Evolutionary conservation across 176 grass and related monocot species (phyloP).

Genomic region (Canna indica): DNA sequence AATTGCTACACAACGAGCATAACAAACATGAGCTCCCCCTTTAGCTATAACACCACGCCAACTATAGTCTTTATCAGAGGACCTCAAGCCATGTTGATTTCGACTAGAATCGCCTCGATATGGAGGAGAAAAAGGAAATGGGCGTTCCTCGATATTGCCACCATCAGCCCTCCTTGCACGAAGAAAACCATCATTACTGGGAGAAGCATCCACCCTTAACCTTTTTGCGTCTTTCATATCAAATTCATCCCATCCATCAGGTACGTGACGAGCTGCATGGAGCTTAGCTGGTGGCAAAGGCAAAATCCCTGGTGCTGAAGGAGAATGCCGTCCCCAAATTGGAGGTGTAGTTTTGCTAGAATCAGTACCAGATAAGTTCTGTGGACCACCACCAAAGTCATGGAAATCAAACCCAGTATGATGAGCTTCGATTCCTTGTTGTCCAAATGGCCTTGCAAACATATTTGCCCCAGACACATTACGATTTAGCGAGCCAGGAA

Average conservation of each 20-base stretch:
- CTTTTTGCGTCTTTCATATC: constrained; percentile 31
- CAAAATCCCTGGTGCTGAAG: constrained; percentile 44
- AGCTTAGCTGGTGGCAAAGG: constrained; percentile 24
- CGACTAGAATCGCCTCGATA: constrained; percentile 30
- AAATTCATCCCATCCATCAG: constrained; percentile 27
- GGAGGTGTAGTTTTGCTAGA: constrained; percentile 7
- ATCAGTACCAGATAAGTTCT: constrained; percentile 3
- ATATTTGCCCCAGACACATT: constrained; percentile 15
- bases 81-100: constrained; percentile 30
- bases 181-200: constrained; percentile 20
- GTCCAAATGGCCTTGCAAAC: constrained; percentile 13
- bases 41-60: constrained; percentile 80
- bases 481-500: constrained; percentile 9
- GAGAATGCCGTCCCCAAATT: constrained; percentile 3
- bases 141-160: constrained; percentile 8
- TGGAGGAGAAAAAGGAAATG: constrained; percentile 22
- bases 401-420: constrained; percentile 29
- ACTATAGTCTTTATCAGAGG: constrained; percentile 38
- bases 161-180: constrained; percentile 26
- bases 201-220: constrained; percentile 23
- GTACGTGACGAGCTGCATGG: constrained; percentile 14
- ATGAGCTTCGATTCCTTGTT: constrained; percentile 36
- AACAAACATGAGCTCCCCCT: constrained; percentile 76
- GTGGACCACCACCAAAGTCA: constrained; percentile 28
- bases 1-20: constrained; percentile 76